Evolutionary conservation across 2,329 filamentous ascomycete genomes (phyloP).

Genomic region (Penicillium polonicum): DNA sequence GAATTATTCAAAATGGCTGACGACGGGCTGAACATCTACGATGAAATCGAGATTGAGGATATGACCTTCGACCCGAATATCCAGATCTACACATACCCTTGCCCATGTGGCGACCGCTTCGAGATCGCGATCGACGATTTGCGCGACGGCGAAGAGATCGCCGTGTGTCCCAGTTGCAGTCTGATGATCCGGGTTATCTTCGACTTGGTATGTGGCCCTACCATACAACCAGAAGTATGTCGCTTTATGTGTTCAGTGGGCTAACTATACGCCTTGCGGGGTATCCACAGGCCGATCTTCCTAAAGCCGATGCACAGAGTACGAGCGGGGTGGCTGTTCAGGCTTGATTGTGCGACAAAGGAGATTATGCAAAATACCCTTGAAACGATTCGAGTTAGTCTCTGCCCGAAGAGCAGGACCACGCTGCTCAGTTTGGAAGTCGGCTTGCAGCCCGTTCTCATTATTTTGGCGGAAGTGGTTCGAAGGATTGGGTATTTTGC

Average conservation of each 20-base stretch:
- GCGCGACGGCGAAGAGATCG: conserved; percentile 85
- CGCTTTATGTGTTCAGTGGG: not conserved
- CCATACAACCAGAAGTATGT: not conserved
- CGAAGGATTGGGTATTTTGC: not conserved
- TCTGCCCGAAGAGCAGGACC: not conserved
- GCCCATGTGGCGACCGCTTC: conserved; percentile 95
- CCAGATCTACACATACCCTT: conserved; percentile 93
- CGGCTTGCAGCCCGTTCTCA: not conserved
- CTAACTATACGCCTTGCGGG: conserved; percentile 8
- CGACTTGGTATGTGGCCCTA: conserved; percentile 63
- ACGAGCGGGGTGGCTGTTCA: conserved; percentile 1
- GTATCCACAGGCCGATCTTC: conserved; percentile 50
- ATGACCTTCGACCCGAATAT: conserved; percentile 84
- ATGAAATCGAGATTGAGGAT: conserved; percentile 98
- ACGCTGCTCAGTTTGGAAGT: not conserved
- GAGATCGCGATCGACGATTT: conserved; percentile 84
- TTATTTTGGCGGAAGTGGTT: not conserved
- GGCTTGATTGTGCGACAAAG: not conserved
- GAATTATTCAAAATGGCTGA: conserved; percentile 55
- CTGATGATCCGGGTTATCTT: conserved; percentile 96
- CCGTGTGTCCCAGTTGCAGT: conserved; percentile 96
- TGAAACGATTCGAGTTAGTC: not conserved
- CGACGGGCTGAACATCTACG: conserved; percentile 74
- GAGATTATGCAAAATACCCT: not conserved
- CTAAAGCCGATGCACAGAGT: conserved; percentile 41